Conservation (phyloP, 2,329 filamentous ascomycete genomes). For the Penicillium sp. region DNA sequence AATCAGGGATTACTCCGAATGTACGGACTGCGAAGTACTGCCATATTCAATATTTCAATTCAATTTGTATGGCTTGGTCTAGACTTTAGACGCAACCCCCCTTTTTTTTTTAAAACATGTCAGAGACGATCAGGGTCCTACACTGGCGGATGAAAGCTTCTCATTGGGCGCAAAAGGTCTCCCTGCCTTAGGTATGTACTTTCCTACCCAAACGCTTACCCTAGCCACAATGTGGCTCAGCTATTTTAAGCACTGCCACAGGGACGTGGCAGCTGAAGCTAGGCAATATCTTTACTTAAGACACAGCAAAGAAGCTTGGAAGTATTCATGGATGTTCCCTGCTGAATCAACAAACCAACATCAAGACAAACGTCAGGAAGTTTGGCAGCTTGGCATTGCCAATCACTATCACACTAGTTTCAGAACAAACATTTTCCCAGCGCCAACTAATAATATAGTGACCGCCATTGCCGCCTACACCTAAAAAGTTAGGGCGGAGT, state of each 20-base stretch:
- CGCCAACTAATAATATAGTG: slow-evolving; percentile 4
- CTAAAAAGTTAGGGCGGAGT: slow-evolving; percentile 10
- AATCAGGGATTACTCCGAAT: slow-evolving; percentile 6
- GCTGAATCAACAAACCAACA: not conserved
- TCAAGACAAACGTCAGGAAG: not conserved
- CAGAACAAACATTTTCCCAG: slow-evolving; percentile 5
- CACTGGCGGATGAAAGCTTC: not conserved
- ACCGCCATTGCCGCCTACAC: slow-evolving; percentile 12
- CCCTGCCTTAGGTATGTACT: not conserved
- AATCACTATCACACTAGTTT: slow-evolving; percentile 3
- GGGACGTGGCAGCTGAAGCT: not conserved
- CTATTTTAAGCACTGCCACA: slow-evolving; percentile 13
- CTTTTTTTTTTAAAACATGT: not conserved
- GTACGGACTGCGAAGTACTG: not conserved
- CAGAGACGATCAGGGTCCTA: not conserved
- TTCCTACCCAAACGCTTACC: not conserved
- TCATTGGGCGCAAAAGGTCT: not conserved
- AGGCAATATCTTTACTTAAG: not conserved
- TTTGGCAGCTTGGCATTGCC: slow-evolving; percentile 7
- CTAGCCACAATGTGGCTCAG: slow-evolving; percentile 19
- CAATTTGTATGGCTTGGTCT: not conserved
- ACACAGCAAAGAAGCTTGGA: not conserved
- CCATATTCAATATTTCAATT: not conserved
- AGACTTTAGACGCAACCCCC: not conserved
- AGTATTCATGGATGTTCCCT: slow-evolving; percentile 1